Conservation (phyloP, 345 rosid species). For the Tarenaya hassleriana region DNA sequence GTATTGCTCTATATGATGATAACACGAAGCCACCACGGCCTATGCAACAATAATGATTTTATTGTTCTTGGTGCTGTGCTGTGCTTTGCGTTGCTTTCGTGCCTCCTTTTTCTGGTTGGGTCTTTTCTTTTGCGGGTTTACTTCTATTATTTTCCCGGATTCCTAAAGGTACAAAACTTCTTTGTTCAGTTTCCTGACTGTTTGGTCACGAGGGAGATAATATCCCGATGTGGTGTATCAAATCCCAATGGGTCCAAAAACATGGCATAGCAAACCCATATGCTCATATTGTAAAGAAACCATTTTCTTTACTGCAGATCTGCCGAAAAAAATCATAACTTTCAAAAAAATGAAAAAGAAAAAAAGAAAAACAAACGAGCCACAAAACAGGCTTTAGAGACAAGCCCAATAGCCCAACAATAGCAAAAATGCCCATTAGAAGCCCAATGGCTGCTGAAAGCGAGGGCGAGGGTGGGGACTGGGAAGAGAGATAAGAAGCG, state of each 20-base stretch:
- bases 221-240: background rate
- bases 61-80: slow-evolving; percentile 16
- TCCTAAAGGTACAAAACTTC: slow-evolving; percentile 13
- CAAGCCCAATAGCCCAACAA: no score
- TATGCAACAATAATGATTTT: no score
- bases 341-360: no score
- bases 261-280: slow-evolving; percentile 3
- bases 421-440: slow-evolving; percentile 4
- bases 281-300: no score
- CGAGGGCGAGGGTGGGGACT: slow-evolving; percentile 14
- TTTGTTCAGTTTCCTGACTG: background rate
- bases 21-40: background rate
- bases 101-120: slow-evolving; percentile 40
- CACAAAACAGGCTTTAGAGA: no score
- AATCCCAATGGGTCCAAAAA: slow-evolving; percentile 15
- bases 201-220: slow-evolving; percentile 14
- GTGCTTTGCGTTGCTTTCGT: slow-evolving; percentile 33
- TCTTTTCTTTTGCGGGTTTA: slow-evolving; percentile 36
- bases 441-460: slow-evolving; percentile 4
- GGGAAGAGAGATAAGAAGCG: slow-evolving; percentile 11
- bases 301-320: no score
- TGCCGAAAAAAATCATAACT: background rate
- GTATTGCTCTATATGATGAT: no score
- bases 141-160: slow-evolving; percentile 46
- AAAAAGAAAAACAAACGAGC: no score